Base-by-base conservation (phyloP, 2,329 filamentous ascomycete genomes). In the Truncatella angustata region DNA sequence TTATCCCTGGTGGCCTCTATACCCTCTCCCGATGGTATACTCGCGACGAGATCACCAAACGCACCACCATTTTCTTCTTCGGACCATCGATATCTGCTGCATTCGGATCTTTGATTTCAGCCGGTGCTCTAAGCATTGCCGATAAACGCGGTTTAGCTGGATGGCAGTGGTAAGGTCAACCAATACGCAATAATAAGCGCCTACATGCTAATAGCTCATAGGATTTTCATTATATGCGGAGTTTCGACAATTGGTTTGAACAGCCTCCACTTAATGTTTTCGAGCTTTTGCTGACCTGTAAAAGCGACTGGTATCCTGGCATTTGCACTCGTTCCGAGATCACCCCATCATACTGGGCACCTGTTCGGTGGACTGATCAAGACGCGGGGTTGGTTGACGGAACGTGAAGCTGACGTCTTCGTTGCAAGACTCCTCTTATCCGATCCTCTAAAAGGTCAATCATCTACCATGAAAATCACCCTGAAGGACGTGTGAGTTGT, bases 151-250 rank as follows among this genome's bases (percentile, higher is more conserved):
- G 28, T 32, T 14, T 32, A 9, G 1, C 28, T 7, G 28, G 28
- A 7, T 32, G 28, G 28, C 28, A 32, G 14, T 32, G 28, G 28
- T 32, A 14, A 32, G 28, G 7, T 9, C 28, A 7, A 9, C 28
- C 14, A 14, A 14, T 32, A 14, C 7, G 14, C 14, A 9, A 50
- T 12, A 37, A 18, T 3, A 12, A 16, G 34, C 23, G 35, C 18
- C 21, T 50, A n/a, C 44, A 36, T 24, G 46, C 28, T 52, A 23
- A 16, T 30, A 32, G 40, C 12, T 24, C 16, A n/a, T 34, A 60
- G 58, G 58, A 60, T 60, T 24, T 60, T 60, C 40, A 54, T 60
- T 9, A 58, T 60, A 20, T 60, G 58, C 32, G 58, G 58, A 28
- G 32, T 54, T 52, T 58, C 54, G n/a, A 60, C 56, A 4, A 60